These are phyloP conservation scores for Trichocladium uniseriatum DNA, from an alignment of 495 filamentous ascomycete genomes.

Conservation along the genomic window DNA sequence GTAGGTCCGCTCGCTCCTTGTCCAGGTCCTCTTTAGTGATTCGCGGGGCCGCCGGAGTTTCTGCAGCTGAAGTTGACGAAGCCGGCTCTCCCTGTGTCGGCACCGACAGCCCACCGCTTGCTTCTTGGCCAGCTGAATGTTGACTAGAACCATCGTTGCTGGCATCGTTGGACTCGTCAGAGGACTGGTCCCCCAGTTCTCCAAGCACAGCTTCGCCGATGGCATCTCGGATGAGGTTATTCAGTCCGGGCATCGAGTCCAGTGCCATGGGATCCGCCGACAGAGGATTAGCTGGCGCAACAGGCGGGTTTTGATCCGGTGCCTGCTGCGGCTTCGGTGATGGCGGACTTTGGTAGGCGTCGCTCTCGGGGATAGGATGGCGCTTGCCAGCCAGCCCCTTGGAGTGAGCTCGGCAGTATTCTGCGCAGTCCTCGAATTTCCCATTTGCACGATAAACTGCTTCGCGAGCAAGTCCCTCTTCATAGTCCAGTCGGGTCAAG, in stretches of 20 bases:
- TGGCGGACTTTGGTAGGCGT: constrained; percentile 23
- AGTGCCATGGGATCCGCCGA: constrained; percentile 24
- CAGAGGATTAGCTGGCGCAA: neutral
- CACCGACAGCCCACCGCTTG: neutral
- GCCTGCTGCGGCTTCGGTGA: constrained; percentile 12
- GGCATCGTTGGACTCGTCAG: constrained; percentile 18
- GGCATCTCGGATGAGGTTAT: constrained; percentile 12
- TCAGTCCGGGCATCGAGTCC: constrained; percentile 17
- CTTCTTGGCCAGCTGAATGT: constrained; percentile 8
- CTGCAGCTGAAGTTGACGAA: constrained; percentile 3
- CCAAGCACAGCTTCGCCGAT: constrained; percentile 13
- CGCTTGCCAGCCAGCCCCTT: constrained; percentile 36
- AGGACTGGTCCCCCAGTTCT: constrained; percentile 15
- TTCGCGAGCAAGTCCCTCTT: constrained; percentile 57
- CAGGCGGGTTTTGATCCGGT: neutral
- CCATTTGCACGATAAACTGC: constrained; percentile 77
- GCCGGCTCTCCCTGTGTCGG: constrained; percentile 3
- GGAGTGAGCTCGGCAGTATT: constrained; percentile 62
- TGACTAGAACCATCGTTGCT: constrained; percentile 15
- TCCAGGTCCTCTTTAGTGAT: constrained; percentile 76
- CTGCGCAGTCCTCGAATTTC: constrained; percentile 45
- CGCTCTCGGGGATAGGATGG: constrained; percentile 57
- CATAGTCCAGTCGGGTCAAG: constrained; percentile 42
- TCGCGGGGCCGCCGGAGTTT: neutral
- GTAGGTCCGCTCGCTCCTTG: constrained; percentile 59